These are phyloP conservation scores for Nigrospora oryzae DNA, from an alignment of 2,329 filamentous ascomycete genomes.

Conservation along the genomic window DNA sequence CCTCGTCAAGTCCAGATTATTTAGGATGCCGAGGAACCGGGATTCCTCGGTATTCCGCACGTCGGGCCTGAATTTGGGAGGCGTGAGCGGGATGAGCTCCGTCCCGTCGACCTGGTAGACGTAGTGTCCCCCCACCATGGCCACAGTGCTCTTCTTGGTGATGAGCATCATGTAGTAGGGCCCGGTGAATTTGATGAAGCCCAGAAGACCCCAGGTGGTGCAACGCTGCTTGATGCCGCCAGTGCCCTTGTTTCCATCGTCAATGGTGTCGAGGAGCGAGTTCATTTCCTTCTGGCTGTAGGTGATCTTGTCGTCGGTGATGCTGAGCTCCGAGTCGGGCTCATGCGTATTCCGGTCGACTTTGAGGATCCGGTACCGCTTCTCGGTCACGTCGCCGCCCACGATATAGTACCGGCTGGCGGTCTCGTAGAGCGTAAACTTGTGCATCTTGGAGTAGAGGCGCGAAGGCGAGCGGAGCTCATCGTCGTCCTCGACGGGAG, in stretches of 20 bases:
- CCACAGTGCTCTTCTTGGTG: conserved; percentile 91
- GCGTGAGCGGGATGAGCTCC: conserved; percentile 80
- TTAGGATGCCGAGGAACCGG: conserved; percentile 79
- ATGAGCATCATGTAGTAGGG: conserved; percentile 96
- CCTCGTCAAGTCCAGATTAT: conserved; percentile 80
- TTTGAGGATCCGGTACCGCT: conserved; percentile 83
- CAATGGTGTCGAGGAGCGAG: conserved; percentile 85
- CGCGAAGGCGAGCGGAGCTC: conserved; percentile 18
- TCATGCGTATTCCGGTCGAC: conserved; percentile 84
- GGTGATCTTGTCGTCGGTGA: conserved; percentile 90
- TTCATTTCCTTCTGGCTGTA: conserved; percentile 92
- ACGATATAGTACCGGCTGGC: conserved; percentile 90
- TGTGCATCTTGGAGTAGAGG: conserved; percentile 69
- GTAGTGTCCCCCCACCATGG: conserved; percentile 93
- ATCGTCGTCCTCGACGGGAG: conserved; percentile 12
- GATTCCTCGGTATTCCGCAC: conserved; percentile 77
- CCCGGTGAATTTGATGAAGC: conserved; percentile 93
- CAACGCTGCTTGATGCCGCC: conserved; percentile 86
- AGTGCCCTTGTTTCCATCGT: conserved; percentile 86
- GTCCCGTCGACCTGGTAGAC: conserved; percentile 93
- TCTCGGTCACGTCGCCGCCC: conserved; percentile 83
- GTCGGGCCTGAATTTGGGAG: conserved; percentile 68
- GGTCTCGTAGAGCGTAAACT: conserved; percentile 96
- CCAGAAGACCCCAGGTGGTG: conserved; percentile 86
- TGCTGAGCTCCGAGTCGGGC: conserved; percentile 66